Evolutionary conservation across 257 asterid species (phyloP).

Genomic region (Capsicum pubescens): DNA sequence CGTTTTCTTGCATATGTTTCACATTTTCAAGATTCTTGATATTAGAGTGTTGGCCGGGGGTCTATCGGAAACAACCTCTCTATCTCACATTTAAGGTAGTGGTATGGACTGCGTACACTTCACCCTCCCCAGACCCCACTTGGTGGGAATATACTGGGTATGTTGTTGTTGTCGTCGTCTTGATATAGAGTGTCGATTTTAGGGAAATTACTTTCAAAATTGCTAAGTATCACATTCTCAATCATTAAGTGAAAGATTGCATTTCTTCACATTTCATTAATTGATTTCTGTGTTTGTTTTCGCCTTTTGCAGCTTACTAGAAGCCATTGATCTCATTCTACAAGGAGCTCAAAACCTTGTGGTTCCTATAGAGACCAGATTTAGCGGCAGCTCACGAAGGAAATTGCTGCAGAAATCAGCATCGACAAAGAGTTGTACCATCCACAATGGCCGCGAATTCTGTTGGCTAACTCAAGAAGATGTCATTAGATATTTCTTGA

Average conservation of each 20-base stretch:
- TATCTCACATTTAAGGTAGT: too few species aligned
- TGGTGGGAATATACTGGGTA: too few species aligned
- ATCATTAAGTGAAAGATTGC: neutral
- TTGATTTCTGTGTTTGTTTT: neutral
- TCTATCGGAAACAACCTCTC: too few species aligned
- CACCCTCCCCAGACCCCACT: too few species aligned
- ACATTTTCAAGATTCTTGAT: neutral
- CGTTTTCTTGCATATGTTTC: neutral
- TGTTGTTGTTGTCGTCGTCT: neutral
- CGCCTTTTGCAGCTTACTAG: slow-evolving; percentile 60
- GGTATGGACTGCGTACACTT: too few species aligned
- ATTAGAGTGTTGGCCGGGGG: too few species aligned
- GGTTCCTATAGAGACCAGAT: slow-evolving; percentile 43
- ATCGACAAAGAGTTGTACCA: slow-evolving; percentile 40
- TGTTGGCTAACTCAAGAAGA: slow-evolving; percentile 93
- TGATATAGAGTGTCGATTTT: neutral
- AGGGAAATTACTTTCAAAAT: neutral
- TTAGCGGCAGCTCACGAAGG: slow-evolving; percentile 43
- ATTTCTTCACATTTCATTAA: slow-evolving; percentile 3
- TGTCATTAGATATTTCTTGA: slow-evolving; percentile 64
- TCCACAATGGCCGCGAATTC: slow-evolving; percentile 71
- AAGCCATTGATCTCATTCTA: slow-evolving; percentile 71
- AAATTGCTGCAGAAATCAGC: slow-evolving; percentile 54
- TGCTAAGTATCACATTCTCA: neutral
- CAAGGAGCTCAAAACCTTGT: slow-evolving; percentile 71